A percentile compares a stretch with the other conserved stretches of the same genome.
phyloP scores from a whole-genome alignment of 176 grass and related monocot species.

The Echinochloa phyllopogon region DNA sequence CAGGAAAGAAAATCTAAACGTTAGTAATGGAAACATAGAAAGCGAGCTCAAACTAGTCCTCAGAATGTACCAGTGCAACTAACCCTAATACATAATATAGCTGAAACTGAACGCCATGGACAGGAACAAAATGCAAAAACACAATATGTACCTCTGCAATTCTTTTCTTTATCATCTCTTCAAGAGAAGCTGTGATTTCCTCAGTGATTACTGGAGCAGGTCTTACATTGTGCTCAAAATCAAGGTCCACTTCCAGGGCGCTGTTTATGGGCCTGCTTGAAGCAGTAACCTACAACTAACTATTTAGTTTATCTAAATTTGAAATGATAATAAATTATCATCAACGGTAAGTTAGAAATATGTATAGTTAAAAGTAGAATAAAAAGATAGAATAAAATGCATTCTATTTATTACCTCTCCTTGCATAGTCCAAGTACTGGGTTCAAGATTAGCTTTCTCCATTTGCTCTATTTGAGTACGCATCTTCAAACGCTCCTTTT shows the following conservation, averaged over 20 bases:
- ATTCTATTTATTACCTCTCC: conserved; percentile 65
- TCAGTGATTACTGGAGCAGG: conserved; percentile 89
- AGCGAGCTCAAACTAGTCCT: not conserved
- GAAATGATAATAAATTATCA: conserved; percentile 26
- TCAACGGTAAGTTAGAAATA: not conserved
- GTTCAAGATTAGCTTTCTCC: conserved; percentile 92
- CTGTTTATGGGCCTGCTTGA: conserved; percentile 84
- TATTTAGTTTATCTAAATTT: not conserved
- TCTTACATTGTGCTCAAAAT: conserved; percentile 94
- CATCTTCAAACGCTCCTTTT: conserved; percentile 72
- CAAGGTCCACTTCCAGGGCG: conserved; percentile 96
- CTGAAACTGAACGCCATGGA: not conserved
- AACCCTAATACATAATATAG: not conserved
- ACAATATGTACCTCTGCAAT: conserved; percentile 71
- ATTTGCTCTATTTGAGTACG: conserved; percentile 81
- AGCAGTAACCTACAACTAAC: conserved; percentile 72
- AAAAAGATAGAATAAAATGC: conserved; percentile 3
- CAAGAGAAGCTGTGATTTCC: conserved; percentile 94
- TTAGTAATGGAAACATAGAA: conserved; percentile 31
- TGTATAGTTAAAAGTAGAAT: conserved; percentile 9
- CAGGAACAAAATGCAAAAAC: conserved; percentile 25
- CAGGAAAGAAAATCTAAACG: conserved; percentile 25
- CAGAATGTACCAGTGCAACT: not conserved
- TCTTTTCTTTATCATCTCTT: conserved; percentile 96
- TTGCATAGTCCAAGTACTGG: conserved; percentile 81